Evolutionary conservation across 129 eudicot genomes (phyloP).

Genomic region (Flaveria robusta): DNA sequence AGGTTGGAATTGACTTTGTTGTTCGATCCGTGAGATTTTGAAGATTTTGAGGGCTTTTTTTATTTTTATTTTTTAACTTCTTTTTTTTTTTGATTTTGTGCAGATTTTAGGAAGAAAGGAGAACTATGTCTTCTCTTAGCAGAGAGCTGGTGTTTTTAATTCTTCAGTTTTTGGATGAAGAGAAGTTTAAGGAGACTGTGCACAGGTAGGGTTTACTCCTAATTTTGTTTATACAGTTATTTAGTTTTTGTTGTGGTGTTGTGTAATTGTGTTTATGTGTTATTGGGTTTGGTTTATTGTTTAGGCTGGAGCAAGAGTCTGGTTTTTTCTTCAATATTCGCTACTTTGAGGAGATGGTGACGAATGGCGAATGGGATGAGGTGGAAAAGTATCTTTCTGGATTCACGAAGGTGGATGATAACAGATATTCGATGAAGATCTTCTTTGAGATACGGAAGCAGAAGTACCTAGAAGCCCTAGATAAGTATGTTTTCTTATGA

Average conservation of each 20-base stretch:
- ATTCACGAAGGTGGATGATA: slow-evolving; percentile 45
- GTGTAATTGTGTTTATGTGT: slow-evolving; percentile 19
- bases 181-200: slow-evolving; percentile 45
- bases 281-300: slow-evolving; percentile 21
- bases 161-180: slow-evolving; percentile 47
- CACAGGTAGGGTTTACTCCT: slow-evolving; percentile 39
- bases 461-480: slow-evolving; percentile 44
- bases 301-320: slow-evolving; percentile 55
- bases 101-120: slow-evolving; percentile 23
- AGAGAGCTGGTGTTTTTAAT: slow-evolving; percentile 51
- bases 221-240: neutral
- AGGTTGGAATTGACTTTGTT: slow-evolving; percentile 11
- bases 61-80: neutral
- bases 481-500: slow-evolving; percentile 29
- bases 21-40: slow-evolving; percentile 21
- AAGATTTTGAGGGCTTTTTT: neutral
- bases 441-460: slow-evolving; percentile 48
- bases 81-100: neutral
- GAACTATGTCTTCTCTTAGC: slow-evolving; percentile 48
- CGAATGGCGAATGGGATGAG: slow-evolving; percentile 64
- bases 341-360: slow-evolving; percentile 56
- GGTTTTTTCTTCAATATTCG: slow-evolving; percentile 52
- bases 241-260: neutral
- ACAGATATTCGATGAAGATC: slow-evolving; percentile 41
- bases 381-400: slow-evolving; percentile 52